A percentile compares a stretch with the other conserved stretches of the same genome.
These are phyloP conservation scores for Porphyra umbilicalis DNA, from an alignment of 31 red algal species.

Conservation along the genomic window DNA sequence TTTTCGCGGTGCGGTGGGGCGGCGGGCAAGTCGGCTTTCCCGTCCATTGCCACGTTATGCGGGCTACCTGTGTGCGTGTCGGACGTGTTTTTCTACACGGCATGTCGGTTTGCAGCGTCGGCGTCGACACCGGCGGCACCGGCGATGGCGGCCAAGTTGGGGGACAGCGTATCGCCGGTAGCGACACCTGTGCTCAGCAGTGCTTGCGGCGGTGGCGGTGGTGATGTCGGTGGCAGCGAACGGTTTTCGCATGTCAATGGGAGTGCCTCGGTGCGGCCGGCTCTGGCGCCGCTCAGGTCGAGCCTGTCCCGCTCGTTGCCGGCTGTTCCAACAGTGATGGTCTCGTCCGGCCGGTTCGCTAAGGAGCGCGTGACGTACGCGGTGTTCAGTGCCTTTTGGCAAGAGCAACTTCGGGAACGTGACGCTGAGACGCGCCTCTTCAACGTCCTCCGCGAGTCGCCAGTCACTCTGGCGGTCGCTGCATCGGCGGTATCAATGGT, in stretches of 20 bases:
- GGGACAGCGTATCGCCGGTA: too few species aligned
- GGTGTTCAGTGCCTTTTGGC: conserved; percentile 2
- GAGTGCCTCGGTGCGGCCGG: too few species aligned
- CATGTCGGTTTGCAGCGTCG: background rate
- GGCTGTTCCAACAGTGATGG: background rate
- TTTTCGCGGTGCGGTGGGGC: conserved; percentile 6
- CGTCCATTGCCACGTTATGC: conserved; percentile 12
- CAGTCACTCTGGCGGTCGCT: background rate
- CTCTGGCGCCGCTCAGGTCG: too few species aligned
- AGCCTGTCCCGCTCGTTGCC: too few species aligned
- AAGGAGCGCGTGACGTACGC: background rate
- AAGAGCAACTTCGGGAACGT: background rate
- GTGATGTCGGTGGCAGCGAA: too few species aligned
- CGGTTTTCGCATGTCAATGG: too few species aligned
- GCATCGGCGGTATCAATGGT: background rate
- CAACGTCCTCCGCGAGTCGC: conserved; percentile 1
- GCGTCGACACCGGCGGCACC: too few species aligned
- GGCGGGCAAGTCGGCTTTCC: background rate
- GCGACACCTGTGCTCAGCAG: too few species aligned
- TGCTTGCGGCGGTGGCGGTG: too few species aligned
- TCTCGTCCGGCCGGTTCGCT: background rate
- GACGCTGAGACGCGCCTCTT: conserved; percentile 10
- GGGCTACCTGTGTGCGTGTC: conserved; percentile 6
- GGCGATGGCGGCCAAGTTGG: too few species aligned
- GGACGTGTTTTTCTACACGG: conserved; percentile 2